Conservation (phyloP, 1,284 basidiomycete species). For the Trametes sp. region DNA sequence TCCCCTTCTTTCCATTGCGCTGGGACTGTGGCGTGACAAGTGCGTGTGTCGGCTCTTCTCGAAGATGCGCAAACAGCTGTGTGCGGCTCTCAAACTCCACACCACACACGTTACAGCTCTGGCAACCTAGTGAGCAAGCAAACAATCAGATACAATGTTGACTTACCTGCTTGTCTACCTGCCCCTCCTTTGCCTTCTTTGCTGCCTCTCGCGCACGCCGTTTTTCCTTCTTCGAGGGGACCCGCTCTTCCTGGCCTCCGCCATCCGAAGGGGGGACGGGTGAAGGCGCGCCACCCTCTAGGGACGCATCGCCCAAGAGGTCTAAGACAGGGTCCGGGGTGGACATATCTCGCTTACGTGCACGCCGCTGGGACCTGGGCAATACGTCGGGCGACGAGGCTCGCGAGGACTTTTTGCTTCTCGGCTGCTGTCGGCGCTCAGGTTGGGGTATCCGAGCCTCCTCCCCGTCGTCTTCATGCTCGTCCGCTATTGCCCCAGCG, state of each 20-base stretch:
- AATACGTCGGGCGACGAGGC: conserved; percentile 32
- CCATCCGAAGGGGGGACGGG: background rate
- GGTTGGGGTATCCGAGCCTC: background rate
- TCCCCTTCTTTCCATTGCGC: background rate
- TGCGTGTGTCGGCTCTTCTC: conserved; percentile 74
- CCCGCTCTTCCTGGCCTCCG: conserved; percentile 34
- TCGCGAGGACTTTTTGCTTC: conserved; percentile 33
- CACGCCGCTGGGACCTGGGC: conserved; percentile 29
- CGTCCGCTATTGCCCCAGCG: background rate
- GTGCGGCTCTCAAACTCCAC: conserved; percentile 75
- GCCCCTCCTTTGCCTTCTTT: conserved; percentile 64
- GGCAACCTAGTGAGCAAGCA: too few species aligned
- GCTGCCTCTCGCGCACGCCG: conserved; percentile 80
- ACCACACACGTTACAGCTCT: conserved; percentile 80
- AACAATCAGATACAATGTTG: too few species aligned
- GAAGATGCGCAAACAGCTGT: conserved; percentile 83
- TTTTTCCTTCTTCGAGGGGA: conserved; percentile 83
- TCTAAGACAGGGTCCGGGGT: background rate
- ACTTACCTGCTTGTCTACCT: conserved; percentile 37
- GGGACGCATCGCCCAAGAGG: background rate
- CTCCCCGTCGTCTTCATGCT: background rate
- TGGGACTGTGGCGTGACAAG: conserved; percentile 46
- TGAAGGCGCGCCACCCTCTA: background rate
- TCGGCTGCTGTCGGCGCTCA: conserved; percentile 20
- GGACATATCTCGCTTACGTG: conserved; percentile 13